Conservation (phyloP, 495 filamentous ascomycete species). For the Tuber calosporum region DNA sequence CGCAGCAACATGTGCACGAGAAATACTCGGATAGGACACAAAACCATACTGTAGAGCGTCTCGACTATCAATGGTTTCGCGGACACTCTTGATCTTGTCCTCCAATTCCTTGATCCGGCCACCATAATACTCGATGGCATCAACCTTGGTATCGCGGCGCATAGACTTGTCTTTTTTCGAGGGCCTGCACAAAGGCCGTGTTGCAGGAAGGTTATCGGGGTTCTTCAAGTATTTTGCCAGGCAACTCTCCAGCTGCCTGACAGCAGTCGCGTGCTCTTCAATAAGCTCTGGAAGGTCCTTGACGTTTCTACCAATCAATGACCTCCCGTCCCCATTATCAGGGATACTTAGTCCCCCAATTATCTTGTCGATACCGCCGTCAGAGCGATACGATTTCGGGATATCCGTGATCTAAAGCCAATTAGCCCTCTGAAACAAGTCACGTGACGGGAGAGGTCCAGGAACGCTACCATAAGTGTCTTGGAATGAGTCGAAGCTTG, state of each 20-base stretch:
- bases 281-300: constrained; percentile 79
- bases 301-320: constrained; percentile 78
- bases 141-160: constrained; percentile 65
- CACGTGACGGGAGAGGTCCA: background rate
- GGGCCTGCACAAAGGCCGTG: constrained; percentile 70
- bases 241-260: constrained; percentile 71
- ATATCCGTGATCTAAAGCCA: constrained; percentile 68
- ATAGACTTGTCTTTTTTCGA: constrained; percentile 62
- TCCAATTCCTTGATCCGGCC: constrained; percentile 76
- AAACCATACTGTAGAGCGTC: constrained; percentile 89
- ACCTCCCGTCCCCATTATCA: constrained; percentile 38
- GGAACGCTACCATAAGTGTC: constrained; percentile 66
- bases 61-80: constrained; percentile 72
- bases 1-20: constrained; percentile 80
- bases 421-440: constrained; percentile 27
- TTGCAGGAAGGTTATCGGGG: constrained; percentile 68
- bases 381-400: constrained; percentile 60
- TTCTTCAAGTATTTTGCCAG: constrained; percentile 85
- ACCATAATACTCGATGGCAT: constrained; percentile 90
- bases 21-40: constrained; percentile 81
- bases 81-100: constrained; percentile 71
- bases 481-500: constrained; percentile 79
- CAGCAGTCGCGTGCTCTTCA: constrained; percentile 70
- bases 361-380: constrained; percentile 64
- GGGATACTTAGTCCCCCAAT: constrained; percentile 28